A percentile compares a stretch with the other conserved stretches of the same genome.
Conservation (phyloP, 371 early-diverging fungal genomes). For the Mucor piriformis region DNA sequence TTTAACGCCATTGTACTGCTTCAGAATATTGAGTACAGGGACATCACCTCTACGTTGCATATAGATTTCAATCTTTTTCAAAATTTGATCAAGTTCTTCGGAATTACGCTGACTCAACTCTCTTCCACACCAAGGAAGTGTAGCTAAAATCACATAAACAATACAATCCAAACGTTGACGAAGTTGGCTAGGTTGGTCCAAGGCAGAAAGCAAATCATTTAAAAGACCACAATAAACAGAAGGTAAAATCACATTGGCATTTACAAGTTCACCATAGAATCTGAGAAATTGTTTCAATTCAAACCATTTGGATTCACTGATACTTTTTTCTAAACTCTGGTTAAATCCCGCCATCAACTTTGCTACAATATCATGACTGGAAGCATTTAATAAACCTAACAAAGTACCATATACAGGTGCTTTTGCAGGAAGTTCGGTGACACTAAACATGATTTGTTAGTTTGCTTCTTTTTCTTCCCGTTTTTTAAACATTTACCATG, state of each 20-base stretch:
- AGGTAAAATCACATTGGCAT: conserved; percentile 75
- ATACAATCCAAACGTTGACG: conserved; percentile 74
- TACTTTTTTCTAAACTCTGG: conserved; percentile 52
- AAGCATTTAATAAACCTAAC: conserved; percentile 74
- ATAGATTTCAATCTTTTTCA: conserved; percentile 64
- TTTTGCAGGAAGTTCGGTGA: conserved; percentile 79
- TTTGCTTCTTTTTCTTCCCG: not conserved
- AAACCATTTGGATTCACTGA: conserved; percentile 64
- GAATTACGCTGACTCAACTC: conserved; percentile 59
- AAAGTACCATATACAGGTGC: conserved; percentile 79
- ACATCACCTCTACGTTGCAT: conserved; percentile 57
- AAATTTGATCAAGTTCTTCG: conserved; percentile 61
- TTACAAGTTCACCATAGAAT: conserved; percentile 83
- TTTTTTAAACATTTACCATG: conserved; percentile 50
- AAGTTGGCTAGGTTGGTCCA: conserved; percentile 58
- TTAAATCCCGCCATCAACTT: conserved; percentile 43
- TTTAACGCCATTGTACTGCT: conserved; percentile 55
- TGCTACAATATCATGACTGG: conserved; percentile 30
- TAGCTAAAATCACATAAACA: conserved; percentile 69
- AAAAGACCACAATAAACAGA: conserved; percentile 64
- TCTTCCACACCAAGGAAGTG: conserved; percentile 77
- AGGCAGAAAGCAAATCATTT: conserved; percentile 59
- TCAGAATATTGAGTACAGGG: conserved; percentile 52
- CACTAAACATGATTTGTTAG: conserved; percentile 38
- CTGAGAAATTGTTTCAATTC: conserved; percentile 76